These are phyloP conservation scores for Tolypocladium inflatum DNA, from an alignment of 2,329 filamentous ascomycete species.

Conservation along the genomic window DNA sequence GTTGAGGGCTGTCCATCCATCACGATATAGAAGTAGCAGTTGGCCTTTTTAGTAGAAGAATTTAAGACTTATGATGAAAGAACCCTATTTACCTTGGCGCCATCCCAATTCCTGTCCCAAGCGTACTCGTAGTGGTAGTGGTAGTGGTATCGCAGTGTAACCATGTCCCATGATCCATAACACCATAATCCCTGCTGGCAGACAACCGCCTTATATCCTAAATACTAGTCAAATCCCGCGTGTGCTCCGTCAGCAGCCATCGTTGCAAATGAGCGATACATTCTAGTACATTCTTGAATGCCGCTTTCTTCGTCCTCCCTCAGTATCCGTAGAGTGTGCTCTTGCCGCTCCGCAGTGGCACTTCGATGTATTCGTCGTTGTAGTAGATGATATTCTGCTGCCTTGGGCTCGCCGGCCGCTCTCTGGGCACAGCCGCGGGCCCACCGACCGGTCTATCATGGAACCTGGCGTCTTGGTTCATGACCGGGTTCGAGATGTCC, in stretches of 20 bases:
- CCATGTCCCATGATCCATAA: background rate
- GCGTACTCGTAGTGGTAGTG: background rate
- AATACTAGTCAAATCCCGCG: background rate
- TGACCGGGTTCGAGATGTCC: slow-evolving; percentile 20
- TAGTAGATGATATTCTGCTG: background rate
- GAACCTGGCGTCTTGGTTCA: slow-evolving; percentile 15
- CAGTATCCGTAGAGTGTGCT: slow-evolving; percentile 21
- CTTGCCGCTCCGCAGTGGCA: slow-evolving; percentile 25
- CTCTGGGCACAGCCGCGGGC: background rate
- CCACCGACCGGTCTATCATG: slow-evolving; percentile 13
- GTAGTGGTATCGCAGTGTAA: background rate
- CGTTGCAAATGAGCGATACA: background rate
- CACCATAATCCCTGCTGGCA: background rate
- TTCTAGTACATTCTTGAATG: background rate
- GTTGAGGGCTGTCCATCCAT: slow-evolving; percentile 21
- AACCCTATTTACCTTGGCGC: background rate
- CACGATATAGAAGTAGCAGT: background rate
- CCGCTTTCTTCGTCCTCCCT: background rate
- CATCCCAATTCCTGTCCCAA: background rate
- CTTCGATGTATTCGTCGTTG: slow-evolving; percentile 11
- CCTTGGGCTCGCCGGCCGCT: background rate
- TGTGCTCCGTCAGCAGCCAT: background rate
- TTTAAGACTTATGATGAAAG: background rate
- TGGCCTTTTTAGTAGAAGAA: background rate
- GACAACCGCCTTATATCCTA: background rate